Evolutionary conservation across 1,284 basidiomycete species (phyloP), one percentile per base, ranked within the genome.

Genomic region (Tilletiopsis washingtonensis): DNA sequence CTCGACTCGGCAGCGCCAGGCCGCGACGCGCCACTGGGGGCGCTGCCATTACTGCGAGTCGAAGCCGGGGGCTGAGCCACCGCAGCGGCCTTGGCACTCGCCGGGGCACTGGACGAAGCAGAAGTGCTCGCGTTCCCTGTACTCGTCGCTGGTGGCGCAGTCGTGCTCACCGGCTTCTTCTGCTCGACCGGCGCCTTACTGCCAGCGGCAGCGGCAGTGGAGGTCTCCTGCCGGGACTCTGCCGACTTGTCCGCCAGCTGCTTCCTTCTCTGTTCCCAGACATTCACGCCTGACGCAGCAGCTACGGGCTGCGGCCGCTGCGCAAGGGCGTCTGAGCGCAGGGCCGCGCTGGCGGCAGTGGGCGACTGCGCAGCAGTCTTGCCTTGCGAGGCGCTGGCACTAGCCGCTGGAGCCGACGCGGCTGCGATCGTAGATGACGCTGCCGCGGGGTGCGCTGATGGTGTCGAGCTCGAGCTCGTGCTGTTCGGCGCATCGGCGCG

Each of bases 211-310:
- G 11, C n/a, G 27, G 7, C 3, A 5, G 15, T 7, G 6, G 39
- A 24, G 23, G 39, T 34, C 29, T 53, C 49, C 37, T 50, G 53
- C 27, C 17, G 14, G 21, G 17, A 7, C 24, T 56, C 56, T 36
- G 53, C 54, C 32, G 56, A 53, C 25, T 54, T 57, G 23, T 61
- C 57, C 11, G 59, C 53, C 32, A 63, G 36, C 39, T 59, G 59
- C 50, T 56, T 61, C 37, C 54, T 47, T 5, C 63, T 44, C 12
- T 51, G 57, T 32, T 66, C 63, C 63, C 63, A 66, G 14, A 66
- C 49, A 37, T 66, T 66, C 43, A 61, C 43, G 20, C n/a, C n/a
- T 39, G 40, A 37, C 9, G 36, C 4, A 38, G 49, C 27, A 46
- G 23, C 45, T 4, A n/a, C n/a, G 27, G 25, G 21, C 37, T 14